phyloP scores from a whole-genome alignment of 352 stramenopile species.

The Phytopythium sindhum region DNA sequence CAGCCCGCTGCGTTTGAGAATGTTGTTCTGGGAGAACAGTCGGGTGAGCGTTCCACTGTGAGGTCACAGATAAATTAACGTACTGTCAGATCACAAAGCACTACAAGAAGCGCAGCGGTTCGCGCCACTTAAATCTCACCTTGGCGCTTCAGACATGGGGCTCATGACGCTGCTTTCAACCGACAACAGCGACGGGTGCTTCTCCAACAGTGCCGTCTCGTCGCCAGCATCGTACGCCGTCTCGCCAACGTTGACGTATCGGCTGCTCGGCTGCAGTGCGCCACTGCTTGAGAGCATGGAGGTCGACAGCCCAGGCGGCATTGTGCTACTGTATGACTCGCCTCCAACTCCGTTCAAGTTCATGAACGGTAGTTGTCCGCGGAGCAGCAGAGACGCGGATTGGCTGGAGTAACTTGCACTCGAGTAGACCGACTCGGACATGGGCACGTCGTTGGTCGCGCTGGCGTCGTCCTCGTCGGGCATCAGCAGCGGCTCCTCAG shows the following conservation, averaged over 20 bases:
- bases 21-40: constrained; percentile 54
- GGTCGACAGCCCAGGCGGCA: not conserved
- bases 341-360: constrained; percentile 5
- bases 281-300: constrained; percentile 4
- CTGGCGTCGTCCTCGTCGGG: constrained; percentile 40
- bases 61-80: constrained; percentile 13
- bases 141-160: constrained; percentile 24
- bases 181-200: constrained; percentile 26
- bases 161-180: constrained; percentile 32
- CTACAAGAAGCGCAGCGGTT: not conserved
- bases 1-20: constrained; percentile 48
- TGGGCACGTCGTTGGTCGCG: constrained; percentile 43
- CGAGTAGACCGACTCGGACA: constrained; percentile 71
- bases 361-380: constrained; percentile 17
- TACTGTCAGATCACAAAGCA: not conserved
- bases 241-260: constrained; percentile 26
- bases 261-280: not conserved
- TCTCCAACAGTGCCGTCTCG: constrained; percentile 26
- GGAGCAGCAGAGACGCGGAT: constrained; percentile 20
- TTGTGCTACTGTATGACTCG: constrained; percentile 8
- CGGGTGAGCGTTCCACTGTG: constrained; percentile 48
- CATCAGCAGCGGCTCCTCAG: constrained; percentile 17
- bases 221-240: constrained; percentile 29
- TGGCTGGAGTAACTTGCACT: constrained; percentile 40
- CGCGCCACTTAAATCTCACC: not conserved